Percentiles rank a stretch among this genome's conserved stretches.
phyloP scores from a whole-genome alignment of 495 filamentous ascomycete species.

The Neurospora hispaniola region DNA sequence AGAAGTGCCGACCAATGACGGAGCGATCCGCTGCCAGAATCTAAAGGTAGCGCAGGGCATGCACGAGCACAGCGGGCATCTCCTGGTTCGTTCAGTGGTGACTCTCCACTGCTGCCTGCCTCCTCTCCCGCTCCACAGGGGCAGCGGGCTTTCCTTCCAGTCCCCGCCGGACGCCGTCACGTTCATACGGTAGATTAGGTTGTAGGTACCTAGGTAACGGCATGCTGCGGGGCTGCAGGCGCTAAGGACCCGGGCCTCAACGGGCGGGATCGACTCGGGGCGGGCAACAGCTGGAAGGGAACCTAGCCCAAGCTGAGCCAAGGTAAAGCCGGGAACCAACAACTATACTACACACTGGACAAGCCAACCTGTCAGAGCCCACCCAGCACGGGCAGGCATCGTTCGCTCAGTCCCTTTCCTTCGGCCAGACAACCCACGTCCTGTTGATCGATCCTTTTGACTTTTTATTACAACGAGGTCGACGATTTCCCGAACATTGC shows the following conservation, averaged over 20 bases:
- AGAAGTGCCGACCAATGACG: not conserved
- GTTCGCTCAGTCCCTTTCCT: not conserved
- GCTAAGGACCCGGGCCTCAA: not conserved
- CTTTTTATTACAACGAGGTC: not conserved
- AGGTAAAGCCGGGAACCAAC: not conserved
- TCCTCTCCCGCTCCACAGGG: conserved; percentile 6
- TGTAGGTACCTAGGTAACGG: not conserved
- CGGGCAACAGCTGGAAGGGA: not conserved
- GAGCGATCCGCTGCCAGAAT: not conserved
- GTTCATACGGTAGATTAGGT: not conserved
- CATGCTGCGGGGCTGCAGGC: not conserved
- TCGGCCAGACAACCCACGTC: not conserved
- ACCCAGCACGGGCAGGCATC: not conserved
- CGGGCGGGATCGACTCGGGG: not conserved
- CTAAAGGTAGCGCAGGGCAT: not conserved
- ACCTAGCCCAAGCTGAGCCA: not conserved
- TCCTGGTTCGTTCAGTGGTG: not conserved
- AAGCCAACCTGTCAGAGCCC: not conserved
- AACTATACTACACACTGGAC: not conserved
- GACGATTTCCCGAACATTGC: not conserved
- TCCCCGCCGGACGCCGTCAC: not conserved
- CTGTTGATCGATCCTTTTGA: not conserved
- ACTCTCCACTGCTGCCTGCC: conserved; percentile 11
- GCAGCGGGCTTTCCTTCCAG: not conserved
- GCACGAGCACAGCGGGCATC: not conserved